Conservation (phyloP, 2,329 filamentous ascomycete genomes). For the Mycosphaerelloides madeirae region DNA sequence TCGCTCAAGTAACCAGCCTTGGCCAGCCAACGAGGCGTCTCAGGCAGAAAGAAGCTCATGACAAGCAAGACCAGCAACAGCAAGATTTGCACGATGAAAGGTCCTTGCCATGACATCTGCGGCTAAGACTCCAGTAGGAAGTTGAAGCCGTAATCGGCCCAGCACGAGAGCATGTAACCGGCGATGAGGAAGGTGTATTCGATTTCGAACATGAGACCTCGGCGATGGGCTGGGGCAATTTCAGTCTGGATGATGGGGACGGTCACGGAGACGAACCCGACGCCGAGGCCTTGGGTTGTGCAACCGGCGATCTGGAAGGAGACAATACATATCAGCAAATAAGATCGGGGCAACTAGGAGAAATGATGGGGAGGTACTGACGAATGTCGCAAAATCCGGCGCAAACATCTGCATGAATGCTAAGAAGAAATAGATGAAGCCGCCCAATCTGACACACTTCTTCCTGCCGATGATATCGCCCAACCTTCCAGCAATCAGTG, state of each 20-base stretch:
- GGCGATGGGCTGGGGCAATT: slow-evolving; percentile 80
- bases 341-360: not conserved
- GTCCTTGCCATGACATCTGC: slow-evolving; percentile 79
- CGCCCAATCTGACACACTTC: slow-evolving; percentile 64
- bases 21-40: too few species aligned
- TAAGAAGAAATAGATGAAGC: slow-evolving; percentile 43
- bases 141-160: slow-evolving; percentile 94
- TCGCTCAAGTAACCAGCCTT: too few species aligned
- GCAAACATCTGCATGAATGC: slow-evolving; percentile 68
- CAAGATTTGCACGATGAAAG: slow-evolving; percentile 79
- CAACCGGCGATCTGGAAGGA: slow-evolving; percentile 33
- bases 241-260: slow-evolving; percentile 46
- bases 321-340: not conserved
- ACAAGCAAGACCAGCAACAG: too few species aligned
- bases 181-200: slow-evolving; percentile 94
- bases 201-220: slow-evolving; percentile 87
- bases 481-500: slow-evolving; percentile 73
- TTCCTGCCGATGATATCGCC: slow-evolving; percentile 85
- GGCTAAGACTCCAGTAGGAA: slow-evolving; percentile 61
- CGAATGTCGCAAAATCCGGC: slow-evolving; percentile 76
- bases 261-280: slow-evolving; percentile 42
- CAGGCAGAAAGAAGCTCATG: too few species aligned
- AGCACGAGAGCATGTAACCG: slow-evolving; percentile 87
- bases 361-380: not conserved
- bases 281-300: slow-evolving; percentile 42